phyloP scores from a whole-genome alignment of 2,329 filamentous ascomycete species.

The Colletotrichum chlorophyti region DNA sequence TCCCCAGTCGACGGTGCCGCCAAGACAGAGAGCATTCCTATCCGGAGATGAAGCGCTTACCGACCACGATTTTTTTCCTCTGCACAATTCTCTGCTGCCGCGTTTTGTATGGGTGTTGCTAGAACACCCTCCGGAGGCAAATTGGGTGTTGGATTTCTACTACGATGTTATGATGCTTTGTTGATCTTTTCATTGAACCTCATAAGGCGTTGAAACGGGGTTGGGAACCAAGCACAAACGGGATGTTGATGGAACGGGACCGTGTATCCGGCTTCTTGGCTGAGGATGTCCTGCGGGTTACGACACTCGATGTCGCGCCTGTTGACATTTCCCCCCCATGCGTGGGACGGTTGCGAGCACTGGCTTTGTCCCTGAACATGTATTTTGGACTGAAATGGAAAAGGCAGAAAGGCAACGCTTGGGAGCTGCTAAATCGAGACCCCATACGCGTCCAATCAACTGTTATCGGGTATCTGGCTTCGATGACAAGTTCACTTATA shows the following conservation, averaged over 20 bases:
- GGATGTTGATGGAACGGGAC: conserved; percentile 15
- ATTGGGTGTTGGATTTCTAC: conserved; percentile 24
- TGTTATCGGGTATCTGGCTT: no score
- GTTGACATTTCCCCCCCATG: no score
- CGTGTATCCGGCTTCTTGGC: conserved; percentile 9
- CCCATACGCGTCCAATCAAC: neutral
- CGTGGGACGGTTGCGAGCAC: neutral
- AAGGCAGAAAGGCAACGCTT: neutral
- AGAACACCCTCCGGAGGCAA: conserved; percentile 10
- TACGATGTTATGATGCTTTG: conserved; percentile 29
- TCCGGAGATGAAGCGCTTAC: conserved; percentile 58
- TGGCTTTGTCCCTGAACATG: conserved; percentile 11
- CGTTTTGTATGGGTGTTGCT: conserved; percentile 20
- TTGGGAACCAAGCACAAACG: conserved; percentile 20
- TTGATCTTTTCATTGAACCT: conserved; percentile 25
- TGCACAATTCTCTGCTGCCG: conserved; percentile 1
- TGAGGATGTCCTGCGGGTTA: neutral
- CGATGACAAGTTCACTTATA: no score
- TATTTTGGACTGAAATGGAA: neutral
- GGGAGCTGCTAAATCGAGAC: conserved; percentile 1
- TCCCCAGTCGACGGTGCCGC: conserved; percentile 25
- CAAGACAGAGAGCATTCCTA: conserved; percentile 63
- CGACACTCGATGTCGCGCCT: neutral
- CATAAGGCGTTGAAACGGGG: conserved; percentile 20
- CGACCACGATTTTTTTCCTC: conserved; percentile 5